These are phyloP conservation scores for Fonsecaea multimorphosa DNA, from an alignment of 2,329 filamentous ascomycete genomes.

Conservation along the genomic window DNA sequence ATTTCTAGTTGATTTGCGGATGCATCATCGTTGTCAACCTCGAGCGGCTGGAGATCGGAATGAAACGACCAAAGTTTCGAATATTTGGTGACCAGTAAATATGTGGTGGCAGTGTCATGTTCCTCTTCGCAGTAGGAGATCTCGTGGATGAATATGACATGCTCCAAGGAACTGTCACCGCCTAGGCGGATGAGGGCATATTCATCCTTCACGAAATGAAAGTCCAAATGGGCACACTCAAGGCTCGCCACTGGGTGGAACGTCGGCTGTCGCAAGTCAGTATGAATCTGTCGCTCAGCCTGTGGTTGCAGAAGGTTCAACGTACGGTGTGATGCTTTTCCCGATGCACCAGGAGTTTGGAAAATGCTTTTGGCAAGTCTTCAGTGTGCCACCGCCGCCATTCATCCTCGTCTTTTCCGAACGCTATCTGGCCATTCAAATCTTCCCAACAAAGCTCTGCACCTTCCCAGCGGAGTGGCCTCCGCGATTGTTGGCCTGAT, in stretches of 20 bases:
- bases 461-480: background rate
- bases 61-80: conserved; percentile 13
- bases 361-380: conserved; percentile 15
- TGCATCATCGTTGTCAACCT: background rate
- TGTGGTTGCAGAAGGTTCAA: background rate
- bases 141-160: conserved; percentile 30
- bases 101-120: background rate
- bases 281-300: background rate
- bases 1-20: conserved; percentile 14
- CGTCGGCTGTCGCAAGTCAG: background rate
- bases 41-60: background rate
- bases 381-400: conserved; percentile 21
- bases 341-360: conserved; percentile 9
- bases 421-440: background rate
- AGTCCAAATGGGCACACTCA: conserved; percentile 20
- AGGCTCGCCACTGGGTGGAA: background rate
- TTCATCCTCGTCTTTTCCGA: background rate
- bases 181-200: conserved; percentile 19
- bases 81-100: conserved; percentile 31
- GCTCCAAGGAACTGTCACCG: conserved; percentile 4
- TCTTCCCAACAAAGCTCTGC: background rate
- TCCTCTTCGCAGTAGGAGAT: conserved; percentile 19
- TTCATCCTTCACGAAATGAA: conserved; percentile 21
- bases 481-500: background rate
- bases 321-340: conserved; percentile 5